Evolutionary conservation across 148 eudicot species (phyloP).

Genomic region (Amaranthus hypochondriacus): DNA sequence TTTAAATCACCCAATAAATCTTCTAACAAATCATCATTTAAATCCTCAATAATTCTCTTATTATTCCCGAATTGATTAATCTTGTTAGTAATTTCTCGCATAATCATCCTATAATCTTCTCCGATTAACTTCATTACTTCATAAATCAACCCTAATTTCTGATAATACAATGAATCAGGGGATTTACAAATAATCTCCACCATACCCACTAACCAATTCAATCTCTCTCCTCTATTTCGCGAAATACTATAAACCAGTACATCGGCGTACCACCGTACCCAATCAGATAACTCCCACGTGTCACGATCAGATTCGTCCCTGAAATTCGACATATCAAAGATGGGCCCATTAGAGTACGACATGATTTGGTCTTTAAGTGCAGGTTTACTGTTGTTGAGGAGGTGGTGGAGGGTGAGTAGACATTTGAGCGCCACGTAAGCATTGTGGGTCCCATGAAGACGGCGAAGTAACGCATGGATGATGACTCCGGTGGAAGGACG

Average conservation of each 20-base stretch:
- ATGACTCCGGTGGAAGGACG: conserved; percentile 23
- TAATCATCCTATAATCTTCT: conserved; percentile 53
- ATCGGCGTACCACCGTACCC: conserved; percentile 64
- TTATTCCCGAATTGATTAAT: conserved; percentile 25
- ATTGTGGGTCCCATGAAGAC: conserved; percentile 39
- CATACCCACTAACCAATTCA: conserved; percentile 33
- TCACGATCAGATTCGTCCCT: conserved; percentile 30
- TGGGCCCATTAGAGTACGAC: conserved; percentile 22
- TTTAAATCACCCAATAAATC: conserved; percentile 31
- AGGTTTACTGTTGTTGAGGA: conserved; percentile 34
- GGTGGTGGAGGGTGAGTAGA: conserved; percentile 48
- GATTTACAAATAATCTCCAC: conserved; percentile 44
- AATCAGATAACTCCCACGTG: conserved; percentile 44
- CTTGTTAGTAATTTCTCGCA: conserved; percentile 30
- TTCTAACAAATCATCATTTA: conserved; percentile 23
- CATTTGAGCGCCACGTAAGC: conserved; percentile 65
- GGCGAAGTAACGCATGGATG: conserved; percentile 38
- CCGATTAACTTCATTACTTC: conserved; percentile 46
- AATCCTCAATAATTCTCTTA: conserved; percentile 9
- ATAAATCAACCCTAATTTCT: conserved; percentile 39
- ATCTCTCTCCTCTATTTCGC: neutral
- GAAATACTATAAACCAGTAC: conserved; percentile 30
- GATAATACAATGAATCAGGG: conserved; percentile 44
- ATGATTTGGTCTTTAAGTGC: conserved; percentile 27
- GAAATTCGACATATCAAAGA: conserved; percentile 40